These are phyloP conservation scores for Candida sonorensis DNA, from an alignment of 805 yeast genomes.

Conservation along the genomic window DNA sequence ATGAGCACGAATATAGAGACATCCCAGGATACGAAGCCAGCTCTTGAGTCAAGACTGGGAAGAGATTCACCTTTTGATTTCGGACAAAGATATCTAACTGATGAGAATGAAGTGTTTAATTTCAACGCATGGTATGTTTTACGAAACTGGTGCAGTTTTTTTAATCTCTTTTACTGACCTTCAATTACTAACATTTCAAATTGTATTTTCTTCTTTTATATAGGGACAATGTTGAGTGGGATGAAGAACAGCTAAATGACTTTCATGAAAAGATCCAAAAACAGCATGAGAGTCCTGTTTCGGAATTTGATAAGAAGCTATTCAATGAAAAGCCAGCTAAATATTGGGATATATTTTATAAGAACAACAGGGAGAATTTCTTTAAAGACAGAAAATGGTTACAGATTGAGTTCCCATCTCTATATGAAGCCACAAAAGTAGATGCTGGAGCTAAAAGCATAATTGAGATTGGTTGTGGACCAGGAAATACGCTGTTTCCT, in stretches of 20 bases:
- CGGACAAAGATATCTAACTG: conserved; percentile 74
- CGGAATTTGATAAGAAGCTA: conserved; percentile 71
- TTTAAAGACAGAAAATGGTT: conserved; percentile 97
- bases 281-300: conserved; percentile 81
- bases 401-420: conserved; percentile 83
- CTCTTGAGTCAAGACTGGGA: conserved; percentile 56
- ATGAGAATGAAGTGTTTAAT: conserved; percentile 77
- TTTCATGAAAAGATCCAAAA: conserved; percentile 69
- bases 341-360: conserved; percentile 93
- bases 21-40: conserved; percentile 29
- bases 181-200: too few relatives aligned
- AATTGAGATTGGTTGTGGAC: conserved; percentile 96
- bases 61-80: conserved; percentile 87
- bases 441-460: conserved; percentile 68
- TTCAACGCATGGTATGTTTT: conserved; percentile 80
- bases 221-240: conserved; percentile 96
- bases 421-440: conserved; percentile 70
- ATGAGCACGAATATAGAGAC: neutral
- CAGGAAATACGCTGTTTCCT: conserved; percentile 95
- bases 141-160: too few relatives aligned
- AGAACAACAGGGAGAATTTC: conserved; percentile 85
- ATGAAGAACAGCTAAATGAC: conserved; percentile 72
- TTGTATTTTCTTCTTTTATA: neutral
- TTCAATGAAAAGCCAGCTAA: conserved; percentile 85
- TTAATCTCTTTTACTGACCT: too few relatives aligned